Evolutionary conservation across 257 asterid genomes (phyloP).

Genomic region (Ocimum tenuiflorum): DNA sequence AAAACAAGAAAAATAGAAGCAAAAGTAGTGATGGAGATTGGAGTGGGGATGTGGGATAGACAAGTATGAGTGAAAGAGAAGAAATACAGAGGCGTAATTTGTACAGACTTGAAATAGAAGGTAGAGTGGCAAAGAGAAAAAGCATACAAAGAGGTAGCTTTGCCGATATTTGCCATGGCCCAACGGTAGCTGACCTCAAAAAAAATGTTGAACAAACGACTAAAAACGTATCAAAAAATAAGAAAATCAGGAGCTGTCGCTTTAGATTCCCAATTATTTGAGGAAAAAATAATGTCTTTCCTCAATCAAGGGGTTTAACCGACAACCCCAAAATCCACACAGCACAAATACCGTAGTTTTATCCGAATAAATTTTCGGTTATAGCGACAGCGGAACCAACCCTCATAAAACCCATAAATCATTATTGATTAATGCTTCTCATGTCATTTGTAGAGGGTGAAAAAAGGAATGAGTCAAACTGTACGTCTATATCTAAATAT

Average conservation of each 20-base stretch:
- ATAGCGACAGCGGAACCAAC: conserved; percentile 31
- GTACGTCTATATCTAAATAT: no score
- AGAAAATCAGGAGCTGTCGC: conserved; percentile 9
- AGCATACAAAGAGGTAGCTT: conserved; percentile 32
- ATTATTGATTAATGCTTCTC: background rate
- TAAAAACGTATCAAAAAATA: conserved; percentile 8
- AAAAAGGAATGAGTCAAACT: no score
- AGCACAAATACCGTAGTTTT: conserved; percentile 14
- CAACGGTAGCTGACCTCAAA: conserved; percentile 26
- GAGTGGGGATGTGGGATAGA: conserved; percentile 21
- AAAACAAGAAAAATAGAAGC: conserved; percentile 20
- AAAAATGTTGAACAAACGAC: conserved; percentile 7
- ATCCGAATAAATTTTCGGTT: conserved; percentile 15
- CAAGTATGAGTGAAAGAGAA: conserved; percentile 47
- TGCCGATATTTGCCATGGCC: conserved; percentile 42
- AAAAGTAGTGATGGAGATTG: conserved; percentile 20
- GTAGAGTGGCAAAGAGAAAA: conserved; percentile 18
- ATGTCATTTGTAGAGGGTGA: no score
- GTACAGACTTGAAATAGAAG: conserved; percentile 37
- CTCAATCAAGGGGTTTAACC: conserved; percentile 36
- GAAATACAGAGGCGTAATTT: conserved; percentile 32
- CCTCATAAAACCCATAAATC: no score
- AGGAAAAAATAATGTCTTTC: background rate
- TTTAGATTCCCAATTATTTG: conserved; percentile 16
- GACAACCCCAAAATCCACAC: conserved; percentile 16